phyloP scores from a whole-genome alignment of 2,329 filamentous ascomycete genomes.

The Venturia oleaginea region DNA sequence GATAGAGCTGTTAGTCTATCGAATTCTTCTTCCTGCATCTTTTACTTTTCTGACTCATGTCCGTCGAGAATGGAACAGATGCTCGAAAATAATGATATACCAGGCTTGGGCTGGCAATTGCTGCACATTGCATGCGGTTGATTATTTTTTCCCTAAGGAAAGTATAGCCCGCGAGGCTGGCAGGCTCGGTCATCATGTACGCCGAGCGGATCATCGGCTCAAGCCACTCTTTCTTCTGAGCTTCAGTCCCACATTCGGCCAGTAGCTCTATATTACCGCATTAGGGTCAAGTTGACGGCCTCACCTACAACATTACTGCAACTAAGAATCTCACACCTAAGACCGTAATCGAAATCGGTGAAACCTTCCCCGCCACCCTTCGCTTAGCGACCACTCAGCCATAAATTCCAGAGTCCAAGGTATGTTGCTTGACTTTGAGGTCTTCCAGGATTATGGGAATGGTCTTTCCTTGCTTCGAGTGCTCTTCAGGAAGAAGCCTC shows the following conservation, averaged over 20 bases:
- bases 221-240: constrained; percentile 78
- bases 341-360: constrained; percentile 89
- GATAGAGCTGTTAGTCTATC: not conserved
- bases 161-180: too few relatives aligned
- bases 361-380: constrained; percentile 91
- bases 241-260: constrained; percentile 80
- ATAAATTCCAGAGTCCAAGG: constrained; percentile 96
- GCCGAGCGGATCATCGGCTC: constrained; percentile 76
- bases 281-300: constrained; percentile 84
- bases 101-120: too few relatives aligned
- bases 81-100: too few relatives aligned
- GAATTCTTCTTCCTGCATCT: not conserved
- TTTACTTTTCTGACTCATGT: too few relatives aligned
- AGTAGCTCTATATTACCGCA: constrained; percentile 60
- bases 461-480: constrained; percentile 62
- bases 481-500: constrained; percentile 60
- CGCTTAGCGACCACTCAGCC: constrained; percentile 89
- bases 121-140: too few relatives aligned
- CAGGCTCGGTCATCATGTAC: constrained; percentile 90
- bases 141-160: too few relatives aligned
- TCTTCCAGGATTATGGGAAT: constrained; percentile 80
- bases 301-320: constrained; percentile 64
- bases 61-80: too few relatives aligned
- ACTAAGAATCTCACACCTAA: constrained; percentile 95
- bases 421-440: constrained; percentile 71